Conservation (phyloP, 2,329 filamentous ascomycete genomes). For the Truncatella angustata region DNA sequence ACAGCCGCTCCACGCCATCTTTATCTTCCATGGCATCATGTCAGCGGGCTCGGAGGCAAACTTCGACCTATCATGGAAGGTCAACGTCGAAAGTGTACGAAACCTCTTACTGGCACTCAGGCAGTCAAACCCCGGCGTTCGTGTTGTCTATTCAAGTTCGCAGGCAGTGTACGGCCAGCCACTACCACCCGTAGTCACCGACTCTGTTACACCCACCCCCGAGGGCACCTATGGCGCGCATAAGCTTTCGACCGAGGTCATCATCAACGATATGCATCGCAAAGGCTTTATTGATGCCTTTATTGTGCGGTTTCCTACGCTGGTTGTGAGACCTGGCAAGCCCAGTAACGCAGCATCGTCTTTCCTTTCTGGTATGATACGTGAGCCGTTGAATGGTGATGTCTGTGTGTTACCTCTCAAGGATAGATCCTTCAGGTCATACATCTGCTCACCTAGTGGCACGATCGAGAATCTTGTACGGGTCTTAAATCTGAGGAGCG, state of each 20-base stretch:
- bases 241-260: conserved; percentile 60
- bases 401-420: conserved; percentile 52
- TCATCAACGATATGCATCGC: conserved; percentile 63
- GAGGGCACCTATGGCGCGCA: conserved; percentile 62
- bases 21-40: conserved; percentile 68
- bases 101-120: conserved; percentile 49
- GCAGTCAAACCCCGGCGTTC: conserved; percentile 46
- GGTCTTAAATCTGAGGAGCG: conserved; percentile 36
- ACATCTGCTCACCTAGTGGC: conserved; percentile 52
- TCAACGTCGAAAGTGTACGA: conserved; percentile 58
- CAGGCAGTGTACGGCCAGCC: conserved; percentile 63
- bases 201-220: conserved; percentile 53
- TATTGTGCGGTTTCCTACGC: conserved; percentile 58
- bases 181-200: conserved; percentile 49
- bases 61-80: conserved; percentile 13
- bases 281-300: conserved; percentile 58
- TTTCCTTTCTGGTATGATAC: conserved; percentile 63
- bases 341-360: conserved; percentile 62
- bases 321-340: conserved; percentile 58
- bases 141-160: conserved; percentile 60
- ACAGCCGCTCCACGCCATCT: conserved; percentile 47
- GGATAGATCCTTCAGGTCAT: conserved; percentile 49
- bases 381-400: conserved; percentile 57
- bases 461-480: conserved; percentile 53
- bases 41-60: conserved; percentile 48